These are phyloP conservation scores for Pelargonium fulgidum DNA, from an alignment of 441 rosid species.

Conservation along the genomic window DNA sequence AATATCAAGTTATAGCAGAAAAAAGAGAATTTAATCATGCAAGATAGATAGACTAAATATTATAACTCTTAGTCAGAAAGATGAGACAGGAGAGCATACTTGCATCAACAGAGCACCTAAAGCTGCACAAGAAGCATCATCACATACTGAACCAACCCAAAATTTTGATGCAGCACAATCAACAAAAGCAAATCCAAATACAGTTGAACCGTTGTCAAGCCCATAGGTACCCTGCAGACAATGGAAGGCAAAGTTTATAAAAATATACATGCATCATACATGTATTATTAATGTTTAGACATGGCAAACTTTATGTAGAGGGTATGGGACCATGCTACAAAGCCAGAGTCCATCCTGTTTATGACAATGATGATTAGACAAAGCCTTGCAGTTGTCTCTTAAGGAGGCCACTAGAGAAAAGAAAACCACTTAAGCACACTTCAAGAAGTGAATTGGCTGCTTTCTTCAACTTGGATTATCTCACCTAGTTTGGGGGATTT, in stretches of 20 bases:
- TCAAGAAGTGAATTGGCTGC: constrained; percentile 1
- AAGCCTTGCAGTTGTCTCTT: constrained; percentile 1
- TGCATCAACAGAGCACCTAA: constrained; percentile 93
- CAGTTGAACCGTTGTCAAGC: constrained; percentile 42
- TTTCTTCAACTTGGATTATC: constrained; percentile 1
- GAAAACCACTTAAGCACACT: background rate
- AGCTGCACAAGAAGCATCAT: constrained; percentile 79
- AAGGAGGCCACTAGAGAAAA: background rate
- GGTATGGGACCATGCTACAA: background rate
- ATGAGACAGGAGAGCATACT: constrained; percentile 39
- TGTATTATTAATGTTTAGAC: constrained; percentile 1
- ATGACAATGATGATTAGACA: background rate
- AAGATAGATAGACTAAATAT: constrained; percentile 10
- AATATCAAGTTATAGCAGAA: constrained; percentile 18
- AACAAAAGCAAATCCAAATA: constrained; percentile 90
- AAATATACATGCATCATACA: background rate
- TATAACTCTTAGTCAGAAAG: constrained; percentile 9
- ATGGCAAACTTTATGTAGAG: constrained; percentile 1
- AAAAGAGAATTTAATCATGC: constrained; percentile 20
- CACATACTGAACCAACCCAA: constrained; percentile 80
- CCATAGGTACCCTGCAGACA: constrained; percentile 42
- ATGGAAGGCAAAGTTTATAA: constrained; percentile 8
- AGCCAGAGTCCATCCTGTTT: background rate
- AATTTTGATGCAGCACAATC: constrained; percentile 86
- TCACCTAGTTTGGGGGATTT: background rate